Base-by-base conservation (phyloP, 768 basidiomycete species). In the Nevesoporus exiguus region DNA sequence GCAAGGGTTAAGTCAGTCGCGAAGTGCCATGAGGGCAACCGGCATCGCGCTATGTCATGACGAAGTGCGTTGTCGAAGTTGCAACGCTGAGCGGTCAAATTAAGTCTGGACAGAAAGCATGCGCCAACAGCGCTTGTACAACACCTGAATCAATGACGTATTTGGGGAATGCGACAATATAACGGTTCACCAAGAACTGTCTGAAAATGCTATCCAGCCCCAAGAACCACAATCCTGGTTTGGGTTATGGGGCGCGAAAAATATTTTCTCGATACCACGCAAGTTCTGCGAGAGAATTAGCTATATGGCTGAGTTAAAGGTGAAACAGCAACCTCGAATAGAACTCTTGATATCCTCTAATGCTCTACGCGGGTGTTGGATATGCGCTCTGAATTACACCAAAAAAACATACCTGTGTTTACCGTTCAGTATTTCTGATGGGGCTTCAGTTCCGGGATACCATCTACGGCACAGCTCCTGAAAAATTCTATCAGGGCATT, bases 291-390 rank as follows among this genome's bases (percentile, higher is more conserved):
- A 24, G n/a, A 29, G 1, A 24, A 19, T 63, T 29, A 52, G 54
- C 13, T 8, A 47, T 51, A 36, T 10, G 27, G 42, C 31, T 44
- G n/a, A 19, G 17, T 51, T 8, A 49, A 17, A 37, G 9, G 29
- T 6, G 15, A 34, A 19, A 24, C 2, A 30, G 29, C 65, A 27
- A 86, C 91, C 93, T 71, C 71, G 66, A 45, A 96, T 92, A 6
- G 89, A 91, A 29, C 80, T 77, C 39, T 74, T 74, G 54, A 95
- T 94, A 61, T 96, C 93, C 56, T 88, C 87, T 57, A 93, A 68
- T 3, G 93, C 93, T 27, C 92, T 94, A 63, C 7, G 30, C 2
- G 21, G 41, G 22, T 11, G 29, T 58, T 49, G 5, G 5, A 45
- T 41, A 52, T 49, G 14, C 34, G 47, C 27, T 40, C 14, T 42